phyloP scores from a whole-genome alignment of 1,139 yeast species.

The Sugiyamaella neomexicana region DNA sequence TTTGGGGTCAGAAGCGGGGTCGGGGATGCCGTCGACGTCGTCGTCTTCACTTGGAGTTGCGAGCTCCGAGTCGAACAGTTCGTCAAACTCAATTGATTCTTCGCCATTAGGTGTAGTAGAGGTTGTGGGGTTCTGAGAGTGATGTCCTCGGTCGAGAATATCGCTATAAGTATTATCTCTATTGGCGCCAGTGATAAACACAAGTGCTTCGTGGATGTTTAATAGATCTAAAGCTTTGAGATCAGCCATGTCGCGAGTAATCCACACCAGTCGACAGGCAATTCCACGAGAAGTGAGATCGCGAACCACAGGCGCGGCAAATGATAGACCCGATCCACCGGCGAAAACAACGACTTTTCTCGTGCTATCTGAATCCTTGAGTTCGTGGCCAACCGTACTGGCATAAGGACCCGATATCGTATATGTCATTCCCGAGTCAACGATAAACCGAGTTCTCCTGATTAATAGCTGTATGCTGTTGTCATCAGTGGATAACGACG shows the following conservation, averaged over 20 bases:
- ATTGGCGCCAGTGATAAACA: conserved; percentile 40
- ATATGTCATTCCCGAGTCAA: conserved; percentile 32
- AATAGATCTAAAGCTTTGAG: conserved; percentile 44
- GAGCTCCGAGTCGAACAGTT: conserved; percentile 27
- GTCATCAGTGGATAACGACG: conserved; percentile 57
- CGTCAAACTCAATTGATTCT: conserved; percentile 33
- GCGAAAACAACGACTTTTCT: conserved; percentile 59
- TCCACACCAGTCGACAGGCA: conserved; percentile 50
- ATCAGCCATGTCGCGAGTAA: conserved; percentile 50
- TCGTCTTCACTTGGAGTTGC: conserved; percentile 8
- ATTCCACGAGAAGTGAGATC: conserved; percentile 25
- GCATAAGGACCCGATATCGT: conserved; percentile 38
- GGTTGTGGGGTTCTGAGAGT: no score
- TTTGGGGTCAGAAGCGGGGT: conserved; percentile 12
- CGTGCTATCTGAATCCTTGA: background rate
- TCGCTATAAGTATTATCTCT: conserved; percentile 16
- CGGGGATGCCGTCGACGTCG: background rate
- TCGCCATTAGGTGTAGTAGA: no score
- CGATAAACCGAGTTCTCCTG: conserved; percentile 39
- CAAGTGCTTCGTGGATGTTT: conserved; percentile 37
- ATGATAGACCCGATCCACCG: conserved; percentile 87
- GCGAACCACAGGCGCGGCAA: conserved; percentile 56
- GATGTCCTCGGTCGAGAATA: conserved; percentile 14
- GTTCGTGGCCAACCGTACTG: background rate
- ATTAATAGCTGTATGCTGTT: conserved; percentile 46